phyloP scores from a whole-genome alignment of 305 asterid species.

The Fraxinus latifolia region DNA sequence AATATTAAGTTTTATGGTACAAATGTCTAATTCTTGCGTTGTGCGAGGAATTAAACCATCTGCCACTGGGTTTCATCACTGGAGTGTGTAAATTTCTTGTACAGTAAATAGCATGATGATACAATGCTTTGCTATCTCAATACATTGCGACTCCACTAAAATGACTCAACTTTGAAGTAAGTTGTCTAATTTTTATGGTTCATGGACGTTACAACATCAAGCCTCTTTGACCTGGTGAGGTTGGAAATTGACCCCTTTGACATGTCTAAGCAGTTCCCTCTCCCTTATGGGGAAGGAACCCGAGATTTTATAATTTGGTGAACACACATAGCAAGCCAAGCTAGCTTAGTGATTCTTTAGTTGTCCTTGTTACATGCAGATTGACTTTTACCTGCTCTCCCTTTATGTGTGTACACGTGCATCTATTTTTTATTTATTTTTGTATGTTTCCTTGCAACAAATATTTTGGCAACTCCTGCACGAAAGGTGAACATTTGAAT shows the following conservation, averaged over 20 bases:
- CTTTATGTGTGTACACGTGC: not conserved
- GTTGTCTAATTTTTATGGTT: not conserved
- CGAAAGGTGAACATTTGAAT: not conserved
- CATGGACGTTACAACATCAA: not conserved
- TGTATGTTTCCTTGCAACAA: constrained; percentile 15
- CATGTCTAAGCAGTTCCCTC: not conserved
- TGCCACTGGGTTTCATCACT: not conserved
- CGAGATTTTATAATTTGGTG: not conserved
- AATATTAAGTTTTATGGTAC: not conserved
- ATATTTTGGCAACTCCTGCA: not conserved
- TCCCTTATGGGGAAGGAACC: not conserved
- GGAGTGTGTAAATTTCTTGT: not conserved
- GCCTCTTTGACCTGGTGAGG: not conserved
- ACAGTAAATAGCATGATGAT: not conserved
- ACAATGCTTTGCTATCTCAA: not conserved
- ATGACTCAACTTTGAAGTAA: not conserved
- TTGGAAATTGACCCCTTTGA: not conserved
- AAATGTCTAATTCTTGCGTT: not conserved
- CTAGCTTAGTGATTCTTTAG: not conserved
- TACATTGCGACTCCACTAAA: not conserved
- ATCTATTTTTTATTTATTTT: not conserved
- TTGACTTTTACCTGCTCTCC: not conserved
- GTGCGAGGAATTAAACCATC: not conserved
- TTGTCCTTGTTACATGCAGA: not conserved
- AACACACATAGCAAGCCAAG: not conserved